phyloP scores from a whole-genome alignment of 805 yeast species.

The Gaillardinia entomophila region DNA sequence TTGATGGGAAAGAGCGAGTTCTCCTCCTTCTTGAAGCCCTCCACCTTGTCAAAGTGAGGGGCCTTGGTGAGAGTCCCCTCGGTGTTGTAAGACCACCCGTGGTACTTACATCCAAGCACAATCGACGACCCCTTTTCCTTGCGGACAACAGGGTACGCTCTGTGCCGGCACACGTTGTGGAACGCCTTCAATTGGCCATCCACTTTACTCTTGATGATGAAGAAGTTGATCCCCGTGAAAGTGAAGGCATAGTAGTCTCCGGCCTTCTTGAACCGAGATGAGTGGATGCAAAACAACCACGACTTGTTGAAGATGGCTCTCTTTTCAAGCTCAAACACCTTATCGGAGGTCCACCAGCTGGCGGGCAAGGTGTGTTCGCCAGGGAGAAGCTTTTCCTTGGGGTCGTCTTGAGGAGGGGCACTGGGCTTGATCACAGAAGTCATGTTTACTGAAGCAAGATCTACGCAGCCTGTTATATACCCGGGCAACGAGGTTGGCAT shows the following conservation, averaged over 20 bases:
- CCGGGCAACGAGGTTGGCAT: too few species aligned
- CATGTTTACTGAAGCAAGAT: too few species aligned
- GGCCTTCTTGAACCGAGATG: slow-evolving; percentile 47
- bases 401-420: slow-evolving; percentile 16
- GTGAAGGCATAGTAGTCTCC: slow-evolving; percentile 52
- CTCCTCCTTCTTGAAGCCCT: slow-evolving; percentile 51
- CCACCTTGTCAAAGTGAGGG: slow-evolving; percentile 55
- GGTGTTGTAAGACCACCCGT: slow-evolving; percentile 63
- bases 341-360: slow-evolving; percentile 61
- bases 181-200: slow-evolving; percentile 50
- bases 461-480: too few species aligned
- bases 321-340: slow-evolving; percentile 53
- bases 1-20: slow-evolving; percentile 52
- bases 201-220: slow-evolving; percentile 47
- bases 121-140: slow-evolving; percentile 55
- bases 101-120: slow-evolving; percentile 55
- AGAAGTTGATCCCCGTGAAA: slow-evolving; percentile 49
- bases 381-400: slow-evolving; percentile 12
- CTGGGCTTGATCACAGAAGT: slow-evolving; percentile 10
- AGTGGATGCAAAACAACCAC: slow-evolving; percentile 51
- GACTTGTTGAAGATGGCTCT: slow-evolving; percentile 51
- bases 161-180: slow-evolving; percentile 61
- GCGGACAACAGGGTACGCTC: slow-evolving; percentile 58
- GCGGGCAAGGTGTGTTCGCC: slow-evolving; percentile 52
- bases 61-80: slow-evolving; percentile 56